Evolutionary conservation across 495 filamentous ascomycete genomes (phyloP).

Genomic region (Tuber magnatum): DNA sequence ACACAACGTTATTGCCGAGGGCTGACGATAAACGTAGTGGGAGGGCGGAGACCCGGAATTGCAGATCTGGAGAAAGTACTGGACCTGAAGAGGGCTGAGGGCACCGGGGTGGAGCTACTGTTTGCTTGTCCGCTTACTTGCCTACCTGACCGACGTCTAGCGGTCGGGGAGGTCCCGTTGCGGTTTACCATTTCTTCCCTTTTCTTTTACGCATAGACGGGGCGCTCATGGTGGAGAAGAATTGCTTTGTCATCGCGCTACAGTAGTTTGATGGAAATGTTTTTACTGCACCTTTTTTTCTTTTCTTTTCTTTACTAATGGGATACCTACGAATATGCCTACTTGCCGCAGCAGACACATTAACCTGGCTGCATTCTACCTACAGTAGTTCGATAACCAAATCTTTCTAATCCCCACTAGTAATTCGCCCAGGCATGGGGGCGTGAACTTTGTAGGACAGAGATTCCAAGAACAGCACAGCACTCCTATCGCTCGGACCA

Average conservation of each 20-base stretch:
- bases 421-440: constrained; percentile 1
- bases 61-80: constrained; percentile 62
- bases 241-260: neutral
- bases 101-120: neutral
- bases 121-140: constrained; percentile 3
- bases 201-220: neutral
- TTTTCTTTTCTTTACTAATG: neutral
- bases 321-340: neutral
- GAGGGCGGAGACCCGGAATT: constrained; percentile 51
- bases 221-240: neutral
- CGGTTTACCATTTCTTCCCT: neutral
- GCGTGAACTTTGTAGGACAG: neutral
- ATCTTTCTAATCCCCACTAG: neutral
- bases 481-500: neutral
- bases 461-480: neutral
- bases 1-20: constrained; percentile 9
- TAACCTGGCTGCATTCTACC: neutral
- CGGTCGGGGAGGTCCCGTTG: neutral
- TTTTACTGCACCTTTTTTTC: neutral
- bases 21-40: constrained; percentile 46
- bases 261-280: neutral
- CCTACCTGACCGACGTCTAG: neutral
- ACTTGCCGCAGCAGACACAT: neutral
- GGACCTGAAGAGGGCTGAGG: constrained; percentile 50
- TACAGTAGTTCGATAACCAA: neutral